Evolutionary conservation across 1,284 basidiomycete genomes (phyloP).

Genomic region (Leccinum olivaceoglutinosum): DNA sequence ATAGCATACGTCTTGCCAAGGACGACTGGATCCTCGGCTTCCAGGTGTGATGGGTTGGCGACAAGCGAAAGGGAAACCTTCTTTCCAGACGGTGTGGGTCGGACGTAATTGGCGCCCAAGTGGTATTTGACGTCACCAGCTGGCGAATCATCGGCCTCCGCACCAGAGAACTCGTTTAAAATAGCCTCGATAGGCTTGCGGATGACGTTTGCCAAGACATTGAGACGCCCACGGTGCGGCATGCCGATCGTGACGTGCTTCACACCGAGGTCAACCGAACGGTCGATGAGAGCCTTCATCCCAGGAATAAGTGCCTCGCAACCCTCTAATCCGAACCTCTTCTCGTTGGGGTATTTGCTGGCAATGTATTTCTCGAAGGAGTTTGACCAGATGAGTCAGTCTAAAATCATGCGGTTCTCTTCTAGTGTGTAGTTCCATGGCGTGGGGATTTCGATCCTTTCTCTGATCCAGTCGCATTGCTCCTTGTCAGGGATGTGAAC

Average conservation of each 20-base stretch:
- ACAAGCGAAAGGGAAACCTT: conserved; percentile 97
- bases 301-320: conserved; percentile 97
- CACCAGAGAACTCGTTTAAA: conserved; percentile 92
- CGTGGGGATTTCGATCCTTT: conserved; percentile 92
- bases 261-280: conserved; percentile 93
- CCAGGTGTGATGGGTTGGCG: conserved; percentile 97
- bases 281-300: conserved; percentile 99
- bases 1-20: conserved; percentile 96
- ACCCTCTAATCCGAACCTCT: conserved; percentile 98
- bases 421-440: conserved; percentile 99
- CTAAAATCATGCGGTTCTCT: conserved; percentile 98
- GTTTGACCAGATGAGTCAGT: conserved; percentile 99
- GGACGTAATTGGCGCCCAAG: conserved; percentile 97
- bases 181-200: conserved; percentile 98
- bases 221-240: conserved; percentile 98
- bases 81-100: conserved; percentile 97
- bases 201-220: conserved; percentile 97
- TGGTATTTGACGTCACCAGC: conserved; percentile 99
- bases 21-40: conserved; percentile 96
- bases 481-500: conserved; percentile 98
- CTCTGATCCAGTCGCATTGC: conserved; percentile 99
- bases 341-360: conserved; percentile 99
- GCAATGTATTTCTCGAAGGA: conserved; percentile 99
- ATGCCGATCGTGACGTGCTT: conserved; percentile 98
- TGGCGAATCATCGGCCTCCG: conserved; percentile 66